A percentile compares a stretch with the other conserved stretches of the same genome.
These are phyloP conservation scores for Xylaria telfairii DNA, from an alignment of 495 filamentous ascomycete species.

Conservation along the genomic window DNA sequence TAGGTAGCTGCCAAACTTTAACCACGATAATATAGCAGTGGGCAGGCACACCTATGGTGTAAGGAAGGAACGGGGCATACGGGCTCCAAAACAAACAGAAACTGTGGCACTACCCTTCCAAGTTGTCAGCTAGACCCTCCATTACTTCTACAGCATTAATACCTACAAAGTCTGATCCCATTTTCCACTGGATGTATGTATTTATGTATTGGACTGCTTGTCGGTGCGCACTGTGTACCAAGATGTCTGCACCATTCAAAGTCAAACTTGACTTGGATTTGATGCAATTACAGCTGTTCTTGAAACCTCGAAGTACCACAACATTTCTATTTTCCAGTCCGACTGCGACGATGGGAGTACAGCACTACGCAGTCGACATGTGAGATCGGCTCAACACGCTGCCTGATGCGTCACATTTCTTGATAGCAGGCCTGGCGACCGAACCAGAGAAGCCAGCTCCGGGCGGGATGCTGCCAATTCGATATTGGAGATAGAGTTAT, in stretches of 20 bases:
- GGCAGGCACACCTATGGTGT: too few species aligned
- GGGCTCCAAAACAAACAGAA: too few species aligned
- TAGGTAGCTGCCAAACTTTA: background rate
- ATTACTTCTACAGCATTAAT: too few species aligned
- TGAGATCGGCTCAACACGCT: background rate
- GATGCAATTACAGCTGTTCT: too few species aligned
- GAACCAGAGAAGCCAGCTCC: background rate
- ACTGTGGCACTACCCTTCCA: too few species aligned
- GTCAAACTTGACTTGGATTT: background rate
- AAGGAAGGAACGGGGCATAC: too few species aligned
- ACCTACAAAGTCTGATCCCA: too few species aligned
- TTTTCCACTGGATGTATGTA: too few species aligned
- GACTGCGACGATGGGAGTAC: too few species aligned
- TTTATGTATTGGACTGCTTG: background rate
- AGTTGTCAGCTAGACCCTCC: too few species aligned
- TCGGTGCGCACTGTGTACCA: background rate
- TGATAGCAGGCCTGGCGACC: background rate
- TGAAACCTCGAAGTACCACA: background rate
- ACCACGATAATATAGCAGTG: background rate
- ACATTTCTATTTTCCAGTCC: background rate
- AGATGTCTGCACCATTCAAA: background rate
- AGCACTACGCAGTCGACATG: background rate
- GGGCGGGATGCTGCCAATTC: background rate
- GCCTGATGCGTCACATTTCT: background rate
- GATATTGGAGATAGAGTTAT: background rate